Conservation (phyloP, 2,329 filamentous ascomycete genomes). For the Trichoderma koningii region DNA sequence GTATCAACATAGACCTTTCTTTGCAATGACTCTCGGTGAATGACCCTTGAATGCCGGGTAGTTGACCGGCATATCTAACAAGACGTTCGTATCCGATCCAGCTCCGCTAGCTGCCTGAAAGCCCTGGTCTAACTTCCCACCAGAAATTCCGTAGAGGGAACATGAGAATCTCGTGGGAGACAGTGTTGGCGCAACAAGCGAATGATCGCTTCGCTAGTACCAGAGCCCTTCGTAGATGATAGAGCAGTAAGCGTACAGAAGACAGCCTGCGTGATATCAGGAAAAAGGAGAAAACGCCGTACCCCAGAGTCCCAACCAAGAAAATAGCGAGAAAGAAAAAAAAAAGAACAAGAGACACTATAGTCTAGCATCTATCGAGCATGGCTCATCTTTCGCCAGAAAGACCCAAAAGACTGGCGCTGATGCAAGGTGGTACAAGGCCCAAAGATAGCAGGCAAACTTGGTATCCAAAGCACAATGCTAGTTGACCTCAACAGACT, state of each 20-base stretch:
- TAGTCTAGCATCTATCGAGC: constrained; percentile 19
- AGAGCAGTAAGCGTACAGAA: background rate
- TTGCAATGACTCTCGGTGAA: background rate
- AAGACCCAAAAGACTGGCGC: constrained; percentile 2
- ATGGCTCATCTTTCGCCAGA: constrained; percentile 2
- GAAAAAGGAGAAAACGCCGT: background rate
- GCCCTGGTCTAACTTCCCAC: background rate
- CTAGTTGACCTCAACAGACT: background rate
- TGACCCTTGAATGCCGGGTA: background rate
- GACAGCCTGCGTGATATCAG: background rate
- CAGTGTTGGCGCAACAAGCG: background rate
- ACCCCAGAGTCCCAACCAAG: background rate
- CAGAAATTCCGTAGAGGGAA: background rate
- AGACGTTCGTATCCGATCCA: background rate
- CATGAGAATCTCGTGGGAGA: background rate
- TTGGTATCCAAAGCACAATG: background rate
- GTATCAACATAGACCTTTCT: background rate
- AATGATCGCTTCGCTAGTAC: background rate
- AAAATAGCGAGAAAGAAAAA: background rate
- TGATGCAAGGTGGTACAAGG: constrained; percentile 11
- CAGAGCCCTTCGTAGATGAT: background rate
- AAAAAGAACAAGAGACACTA: background rate
- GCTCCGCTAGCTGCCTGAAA: constrained; percentile 3
- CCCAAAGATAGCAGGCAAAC: background rate
- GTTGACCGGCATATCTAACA: background rate